Evolutionary conservation across 495 filamentous ascomycete species (phyloP), one percentile per base, ranked within the genome.

Genomic region (Poronia punctata): DNA sequence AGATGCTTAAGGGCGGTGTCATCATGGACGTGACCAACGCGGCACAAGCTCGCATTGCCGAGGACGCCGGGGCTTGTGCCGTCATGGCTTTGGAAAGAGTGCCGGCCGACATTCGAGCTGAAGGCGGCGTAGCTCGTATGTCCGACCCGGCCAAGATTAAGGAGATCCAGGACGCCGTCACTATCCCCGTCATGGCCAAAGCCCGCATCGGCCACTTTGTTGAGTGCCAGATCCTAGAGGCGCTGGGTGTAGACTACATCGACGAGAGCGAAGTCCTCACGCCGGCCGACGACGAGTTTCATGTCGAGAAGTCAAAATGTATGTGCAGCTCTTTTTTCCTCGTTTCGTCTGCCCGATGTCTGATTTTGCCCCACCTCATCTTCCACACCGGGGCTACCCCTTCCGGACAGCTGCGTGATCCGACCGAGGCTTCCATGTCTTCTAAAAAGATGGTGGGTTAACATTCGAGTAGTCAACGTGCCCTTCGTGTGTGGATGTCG

Each of bases 31-130:
- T 97, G 39, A 88, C 95, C 26, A 88, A 89, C 59, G 85, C 88
- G 12, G 81, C 84, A 49, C 88, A 98, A 77, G 89, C 92, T 32
- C 84, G 83, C 67, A 95, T 98, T 54, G 93, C 92, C 57, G 93
- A 98, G 64, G 89, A 96, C 61, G 89, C 92, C 46, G 92, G 92
- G 53, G 92, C 92, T 44, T 80, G 78, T 48, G 93, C 92, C 57
- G 92, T 98, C 68, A 98, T 98, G 92, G 92, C 92, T 20, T 79
- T 98, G 47, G 93, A 97, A 72, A 84, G 92, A 53, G 93, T 98
- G 43, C 92, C 92, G 43, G 90, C 93, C 49, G 92, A 98, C 70
- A 98, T 98, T 67, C 80, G 92, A 37, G 82, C 68, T 24, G 69
- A 95, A 54, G 92, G 92, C 50, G 92, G 92, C 60, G 92, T 98